Evolutionary conservation across 2,329 filamentous ascomycete species (phyloP), one percentile per base, ranked within the genome.

Genomic region (Phialophora expanda): DNA sequence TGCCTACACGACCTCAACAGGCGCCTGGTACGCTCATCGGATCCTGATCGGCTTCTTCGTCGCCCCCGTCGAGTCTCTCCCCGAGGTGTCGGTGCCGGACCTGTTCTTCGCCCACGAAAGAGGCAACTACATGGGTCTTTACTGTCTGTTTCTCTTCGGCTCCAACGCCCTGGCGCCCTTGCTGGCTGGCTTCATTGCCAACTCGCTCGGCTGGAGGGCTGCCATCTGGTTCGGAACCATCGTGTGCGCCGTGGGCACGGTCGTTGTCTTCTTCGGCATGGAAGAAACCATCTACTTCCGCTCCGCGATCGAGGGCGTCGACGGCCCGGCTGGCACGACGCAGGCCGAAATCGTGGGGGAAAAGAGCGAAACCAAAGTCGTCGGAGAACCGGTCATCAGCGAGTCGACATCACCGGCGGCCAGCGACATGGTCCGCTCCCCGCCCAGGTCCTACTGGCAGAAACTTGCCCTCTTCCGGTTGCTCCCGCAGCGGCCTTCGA

Each of bases 281-380:
- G 84, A 86, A 70, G 84, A 86, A 72, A 85, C 84, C 2, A 85
- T 84, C 30, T 64, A 60, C 34, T 48, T 73, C 85, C 82, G 67
- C 12, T 60, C 57, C 6, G 57, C 20, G 3, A 24, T 60, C 26
- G 57, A 60, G 11, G 57, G 38, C 9, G 57, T 60, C 38, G 24
- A 50, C 28, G 20, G 38, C 17, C 12, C 28, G 38, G 57, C 26
- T 14, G 57, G 51, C 8, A 44, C 17, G 14, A 51, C 44, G 1
- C 32, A n/a, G 24, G 17, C 11, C 6, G 44, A 48, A 26, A 3
- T n/a, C 12, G 41, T 26, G 1, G 38, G 30, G 14, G 57, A 60
- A 60, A 48, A 48, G 44, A 50, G 14, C 4, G 57, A 60, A 20
- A 34, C 17, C n/a, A 48, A 60, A 14, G 22, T 48, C 14, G 55